phyloP scores from a whole-genome alignment of 176 grass and related monocot species.

The Coix lacrymajobi region DNA sequence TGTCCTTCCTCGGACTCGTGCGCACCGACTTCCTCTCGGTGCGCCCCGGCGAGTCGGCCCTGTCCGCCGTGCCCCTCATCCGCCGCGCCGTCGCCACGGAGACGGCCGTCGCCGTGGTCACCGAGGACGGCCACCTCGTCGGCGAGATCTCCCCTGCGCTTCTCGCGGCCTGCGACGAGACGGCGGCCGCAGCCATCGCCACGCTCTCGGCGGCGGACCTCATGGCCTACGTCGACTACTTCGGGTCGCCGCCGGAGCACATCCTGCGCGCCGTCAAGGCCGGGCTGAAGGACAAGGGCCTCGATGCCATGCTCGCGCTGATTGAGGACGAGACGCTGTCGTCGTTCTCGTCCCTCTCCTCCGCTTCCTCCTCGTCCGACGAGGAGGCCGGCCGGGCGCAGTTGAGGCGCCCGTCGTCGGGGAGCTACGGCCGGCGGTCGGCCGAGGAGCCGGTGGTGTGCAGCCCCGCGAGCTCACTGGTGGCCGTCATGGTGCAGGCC shows the following conservation, averaged over 20 bases:
- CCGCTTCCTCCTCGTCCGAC: slow-evolving; percentile 49
- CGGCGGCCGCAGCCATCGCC: slow-evolving; percentile 51
- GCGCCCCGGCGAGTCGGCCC: slow-evolving; percentile 51
- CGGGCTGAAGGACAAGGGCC: slow-evolving; percentile 54
- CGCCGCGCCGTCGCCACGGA: slow-evolving; percentile 41
- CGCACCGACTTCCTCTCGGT: slow-evolving; percentile 43
- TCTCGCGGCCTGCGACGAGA: slow-evolving; percentile 50
- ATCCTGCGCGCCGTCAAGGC: slow-evolving; percentile 44
- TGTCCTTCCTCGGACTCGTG: slow-evolving; percentile 66
- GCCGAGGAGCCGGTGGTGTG: slow-evolving; percentile 59
- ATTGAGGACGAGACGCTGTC: slow-evolving; percentile 58
- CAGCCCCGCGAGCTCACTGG: slow-evolving; percentile 61
- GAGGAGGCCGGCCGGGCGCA: slow-evolving; percentile 37
- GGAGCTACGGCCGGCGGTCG: slow-evolving; percentile 53
- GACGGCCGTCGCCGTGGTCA: slow-evolving; percentile 58
- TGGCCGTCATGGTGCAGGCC: slow-evolving; percentile 78
- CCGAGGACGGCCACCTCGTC: slow-evolving; percentile 44
- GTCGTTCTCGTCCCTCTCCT: slow-evolving; percentile 37
- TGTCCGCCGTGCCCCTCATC: slow-evolving; percentile 64
- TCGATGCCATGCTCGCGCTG: slow-evolving; percentile 57
- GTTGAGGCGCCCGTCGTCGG: slow-evolving; percentile 34
- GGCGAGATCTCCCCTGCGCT: slow-evolving; percentile 61
- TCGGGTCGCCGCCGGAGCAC: slow-evolving; percentile 52
- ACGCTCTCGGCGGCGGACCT: slow-evolving; percentile 70
- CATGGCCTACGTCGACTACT: slow-evolving; percentile 70